These are phyloP conservation scores for Pseudogymnoascus sp. DNA, from an alignment of 2,329 filamentous ascomycete species.

Conservation along the genomic window DNA sequence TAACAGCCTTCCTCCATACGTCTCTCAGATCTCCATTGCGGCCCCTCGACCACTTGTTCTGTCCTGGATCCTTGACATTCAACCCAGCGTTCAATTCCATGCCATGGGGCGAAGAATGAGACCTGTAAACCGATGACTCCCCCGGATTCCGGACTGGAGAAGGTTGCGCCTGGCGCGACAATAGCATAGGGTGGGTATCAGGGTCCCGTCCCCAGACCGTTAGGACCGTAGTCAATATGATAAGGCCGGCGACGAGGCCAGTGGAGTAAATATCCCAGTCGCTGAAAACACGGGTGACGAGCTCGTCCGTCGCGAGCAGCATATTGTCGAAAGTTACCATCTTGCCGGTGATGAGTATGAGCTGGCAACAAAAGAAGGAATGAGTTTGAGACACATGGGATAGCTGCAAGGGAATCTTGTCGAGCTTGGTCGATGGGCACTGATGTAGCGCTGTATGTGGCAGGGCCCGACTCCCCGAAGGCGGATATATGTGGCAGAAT, in stretches of 20 bases:
- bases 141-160: constrained; percentile 74
- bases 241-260: constrained; percentile 57
- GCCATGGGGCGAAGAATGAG: constrained; percentile 76
- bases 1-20: constrained; percentile 70
- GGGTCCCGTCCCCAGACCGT: constrained; percentile 68
- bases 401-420: constrained; percentile 4
- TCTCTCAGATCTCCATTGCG: constrained; percentile 86
- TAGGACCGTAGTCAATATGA: constrained; percentile 61
- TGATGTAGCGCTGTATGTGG: background rate
- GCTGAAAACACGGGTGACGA: constrained; percentile 59
- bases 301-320: constrained; percentile 49
- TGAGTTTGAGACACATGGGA: background rate
- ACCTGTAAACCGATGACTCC: constrained; percentile 79
- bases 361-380: background rate
- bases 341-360: background rate
- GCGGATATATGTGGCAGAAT: constrained; percentile 4
- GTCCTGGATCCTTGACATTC: constrained; percentile 71
- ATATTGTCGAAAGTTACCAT: constrained; percentile 6
- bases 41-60: constrained; percentile 75
- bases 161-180: constrained; percentile 73
- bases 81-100: constrained; percentile 71
- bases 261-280: constrained; percentile 82
- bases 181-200: constrained; percentile 84
- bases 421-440: background rate
- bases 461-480: constrained; percentile 6